phyloP scores from a whole-genome alignment of 2,329 filamentous ascomycete species.

The Trichophyton benhamiae region DNA sequence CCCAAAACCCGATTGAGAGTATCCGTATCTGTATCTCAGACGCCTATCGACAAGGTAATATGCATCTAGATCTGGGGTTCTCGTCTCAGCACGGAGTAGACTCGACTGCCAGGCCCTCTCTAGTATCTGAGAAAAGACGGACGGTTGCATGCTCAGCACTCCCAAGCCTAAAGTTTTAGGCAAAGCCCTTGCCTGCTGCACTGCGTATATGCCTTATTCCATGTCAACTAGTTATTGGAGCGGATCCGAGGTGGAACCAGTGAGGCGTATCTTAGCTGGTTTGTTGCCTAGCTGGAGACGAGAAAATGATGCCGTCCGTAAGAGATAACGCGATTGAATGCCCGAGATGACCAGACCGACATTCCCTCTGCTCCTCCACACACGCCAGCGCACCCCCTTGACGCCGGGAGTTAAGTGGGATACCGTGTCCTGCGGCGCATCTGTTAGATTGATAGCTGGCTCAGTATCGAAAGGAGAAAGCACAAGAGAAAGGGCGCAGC shows the following conservation, averaged over 20 bases:
- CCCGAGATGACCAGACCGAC: neutral
- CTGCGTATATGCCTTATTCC: constrained; percentile 3
- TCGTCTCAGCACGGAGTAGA: neutral
- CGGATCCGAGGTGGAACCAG: neutral
- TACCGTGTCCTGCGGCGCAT: neutral
- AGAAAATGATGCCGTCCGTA: neutral
- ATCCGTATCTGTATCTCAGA: neutral
- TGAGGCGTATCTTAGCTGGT: neutral
- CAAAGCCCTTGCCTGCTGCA: neutral
- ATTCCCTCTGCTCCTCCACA: neutral
- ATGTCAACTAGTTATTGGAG: constrained; percentile 1
- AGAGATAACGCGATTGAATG: neutral
- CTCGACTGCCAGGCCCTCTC: neutral
- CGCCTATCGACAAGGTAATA: neutral
- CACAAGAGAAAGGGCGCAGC: neutral
- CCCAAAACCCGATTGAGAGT: neutral
- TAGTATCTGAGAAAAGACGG: neutral
- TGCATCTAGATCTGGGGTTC: neutral
- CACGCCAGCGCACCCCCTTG: neutral
- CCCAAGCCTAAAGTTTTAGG: neutral
- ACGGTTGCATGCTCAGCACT: neutral
- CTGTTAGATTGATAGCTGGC: neutral
- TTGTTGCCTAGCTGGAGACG: neutral
- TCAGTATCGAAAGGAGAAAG: neutral
- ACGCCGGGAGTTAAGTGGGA: neutral